Conservation (phyloP, 225 moss, liverwort and hornwort genomes). For the Pseudoscleropodium purum region DNA sequence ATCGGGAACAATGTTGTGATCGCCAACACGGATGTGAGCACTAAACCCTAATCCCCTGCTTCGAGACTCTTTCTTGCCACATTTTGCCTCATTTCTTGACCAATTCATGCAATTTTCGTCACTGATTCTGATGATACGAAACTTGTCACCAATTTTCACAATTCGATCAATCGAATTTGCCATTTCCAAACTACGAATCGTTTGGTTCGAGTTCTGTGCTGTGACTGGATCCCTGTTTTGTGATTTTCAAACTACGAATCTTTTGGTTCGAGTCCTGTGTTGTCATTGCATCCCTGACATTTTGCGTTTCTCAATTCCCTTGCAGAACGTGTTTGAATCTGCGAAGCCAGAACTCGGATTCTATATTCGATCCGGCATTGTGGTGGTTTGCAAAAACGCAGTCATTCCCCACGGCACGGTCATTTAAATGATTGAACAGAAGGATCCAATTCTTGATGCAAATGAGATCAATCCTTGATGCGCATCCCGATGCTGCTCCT, state of each 20-base stretch:
- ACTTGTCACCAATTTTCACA: background rate
- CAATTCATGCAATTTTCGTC: background rate
- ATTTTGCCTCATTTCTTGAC: background rate
- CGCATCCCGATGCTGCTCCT: background rate
- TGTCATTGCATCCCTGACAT: background rate
- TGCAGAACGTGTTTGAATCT: conserved; percentile 46
- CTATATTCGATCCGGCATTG: conserved; percentile 43
- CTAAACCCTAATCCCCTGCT: background rate
- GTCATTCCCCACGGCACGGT: conserved; percentile 32
- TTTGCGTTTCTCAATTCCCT: background rate
- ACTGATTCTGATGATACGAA: background rate
- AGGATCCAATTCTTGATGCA: background rate
- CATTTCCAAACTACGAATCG: background rate
- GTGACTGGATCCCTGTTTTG: background rate
- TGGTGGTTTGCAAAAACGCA: conserved; percentile 33
- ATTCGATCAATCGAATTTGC: background rate
- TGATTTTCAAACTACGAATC: background rate
- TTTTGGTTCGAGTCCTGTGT: background rate
- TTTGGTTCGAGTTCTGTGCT: background rate
- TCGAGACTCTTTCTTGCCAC: background rate
- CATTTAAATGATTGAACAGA: background rate
- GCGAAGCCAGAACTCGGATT: conserved; percentile 35
- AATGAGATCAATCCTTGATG: background rate
- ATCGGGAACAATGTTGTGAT: conserved; percentile 53
- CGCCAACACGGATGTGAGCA: conserved; percentile 49